Conservation (phyloP, 2,329 filamentous ascomycete genomes). For the Fusarium aywerte region DNA sequence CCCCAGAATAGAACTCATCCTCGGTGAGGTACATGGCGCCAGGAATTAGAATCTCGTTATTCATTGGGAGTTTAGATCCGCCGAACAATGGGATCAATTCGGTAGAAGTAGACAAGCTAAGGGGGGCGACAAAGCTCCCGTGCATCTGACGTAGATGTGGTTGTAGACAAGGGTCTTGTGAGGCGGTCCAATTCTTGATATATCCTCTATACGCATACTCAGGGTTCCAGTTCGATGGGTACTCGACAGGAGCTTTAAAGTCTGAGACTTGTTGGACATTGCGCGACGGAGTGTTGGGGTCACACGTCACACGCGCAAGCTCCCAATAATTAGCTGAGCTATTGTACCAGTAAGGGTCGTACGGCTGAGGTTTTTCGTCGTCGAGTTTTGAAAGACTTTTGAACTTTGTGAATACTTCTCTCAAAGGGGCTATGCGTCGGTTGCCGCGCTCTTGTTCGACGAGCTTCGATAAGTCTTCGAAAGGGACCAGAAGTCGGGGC, state of each 20-base stretch:
- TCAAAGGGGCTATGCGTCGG: conserved; percentile 56
- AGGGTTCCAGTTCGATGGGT: conserved; percentile 51
- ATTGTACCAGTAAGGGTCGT: conserved; percentile 61
- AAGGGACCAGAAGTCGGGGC: conserved; percentile 69
- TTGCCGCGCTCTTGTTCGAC: conserved; percentile 59
- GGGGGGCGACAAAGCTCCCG: conserved; percentile 66
- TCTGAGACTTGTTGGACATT: conserved; percentile 50
- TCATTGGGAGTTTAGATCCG: conserved; percentile 70
- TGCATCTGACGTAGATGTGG: conserved; percentile 63
- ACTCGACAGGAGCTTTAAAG: conserved; percentile 48
- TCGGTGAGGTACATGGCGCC: conserved; percentile 72
- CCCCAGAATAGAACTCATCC: conserved; percentile 69
- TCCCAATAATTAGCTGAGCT: conserved; percentile 67
- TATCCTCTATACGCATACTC: conserved; percentile 59
- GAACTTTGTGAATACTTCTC: conserved; percentile 57
- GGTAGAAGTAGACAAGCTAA: conserved; percentile 62
- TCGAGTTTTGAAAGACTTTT: conserved; percentile 55
- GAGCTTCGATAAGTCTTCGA: conserved; percentile 64
- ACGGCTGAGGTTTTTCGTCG: conserved; percentile 47
- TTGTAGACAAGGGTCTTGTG: conserved; percentile 68
- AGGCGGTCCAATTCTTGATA: conserved; percentile 67
- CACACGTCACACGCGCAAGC: conserved; percentile 65
- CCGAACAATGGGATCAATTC: conserved; percentile 70
- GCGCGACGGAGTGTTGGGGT: conserved; percentile 62
- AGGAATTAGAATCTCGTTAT: conserved; percentile 73